A percentile compares a stretch with the other conserved stretches of the same genome.
Conservation (phyloP, 768 basidiomycete genomes). For the Naganishia randhawae region DNA sequence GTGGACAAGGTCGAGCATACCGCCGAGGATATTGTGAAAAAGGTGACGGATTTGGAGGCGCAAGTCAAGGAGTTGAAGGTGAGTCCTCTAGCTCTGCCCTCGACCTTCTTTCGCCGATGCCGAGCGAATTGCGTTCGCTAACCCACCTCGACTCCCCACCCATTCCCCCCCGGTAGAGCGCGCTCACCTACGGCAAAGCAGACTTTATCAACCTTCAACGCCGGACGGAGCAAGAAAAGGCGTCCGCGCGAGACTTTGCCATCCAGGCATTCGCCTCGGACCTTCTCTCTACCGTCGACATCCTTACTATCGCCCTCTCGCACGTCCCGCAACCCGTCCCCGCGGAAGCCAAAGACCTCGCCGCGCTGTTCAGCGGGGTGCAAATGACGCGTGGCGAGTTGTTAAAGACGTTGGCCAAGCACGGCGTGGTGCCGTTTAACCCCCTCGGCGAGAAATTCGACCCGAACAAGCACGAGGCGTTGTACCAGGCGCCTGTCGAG, state of each 20-base stretch:
- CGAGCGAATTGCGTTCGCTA: neutral
- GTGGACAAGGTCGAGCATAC: constrained; percentile 31
- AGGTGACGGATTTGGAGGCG: constrained; percentile 39
- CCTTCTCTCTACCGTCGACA: constrained; percentile 61
- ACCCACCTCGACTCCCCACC: neutral
- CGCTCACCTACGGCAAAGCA: constrained; percentile 85
- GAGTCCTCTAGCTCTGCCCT: constrained; percentile 52
- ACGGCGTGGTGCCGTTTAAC: constrained; percentile 86
- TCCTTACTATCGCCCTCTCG: constrained; percentile 53
- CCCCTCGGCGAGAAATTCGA: constrained; percentile 90
- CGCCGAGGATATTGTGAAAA: constrained; percentile 38
- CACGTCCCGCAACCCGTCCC: constrained; percentile 49
- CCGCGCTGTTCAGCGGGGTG: constrained; percentile 70
- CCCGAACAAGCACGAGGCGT: constrained; percentile 90
- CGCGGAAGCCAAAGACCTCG: constrained; percentile 56
- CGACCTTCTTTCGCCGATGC: too few relatives aligned
- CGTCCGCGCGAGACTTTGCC: constrained; percentile 87
- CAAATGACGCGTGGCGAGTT: constrained; percentile 86
- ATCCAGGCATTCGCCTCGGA: constrained; percentile 76
- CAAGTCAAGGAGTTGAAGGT: constrained; percentile 64
- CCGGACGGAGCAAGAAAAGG: constrained; percentile 83
- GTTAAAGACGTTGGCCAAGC: constrained; percentile 82
- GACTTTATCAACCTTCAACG: constrained; percentile 94
- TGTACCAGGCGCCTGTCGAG: constrained; percentile 84
- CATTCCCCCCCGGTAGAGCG: constrained; percentile 58